Conservation (phyloP, 768 basidiomycete species). For the Suillus discolor region DNA sequence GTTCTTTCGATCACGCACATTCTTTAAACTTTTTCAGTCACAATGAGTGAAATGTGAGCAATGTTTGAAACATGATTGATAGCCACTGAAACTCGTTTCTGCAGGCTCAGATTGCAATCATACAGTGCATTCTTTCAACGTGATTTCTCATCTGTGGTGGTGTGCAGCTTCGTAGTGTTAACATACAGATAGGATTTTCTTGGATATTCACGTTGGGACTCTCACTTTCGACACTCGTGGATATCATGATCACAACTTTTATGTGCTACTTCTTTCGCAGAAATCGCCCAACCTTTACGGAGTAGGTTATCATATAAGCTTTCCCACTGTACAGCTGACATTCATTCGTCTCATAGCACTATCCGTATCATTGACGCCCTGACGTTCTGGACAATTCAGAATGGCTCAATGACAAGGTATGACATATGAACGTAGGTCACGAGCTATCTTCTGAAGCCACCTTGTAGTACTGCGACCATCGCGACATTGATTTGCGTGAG, state of each 20-base stretch:
- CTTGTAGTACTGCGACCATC: slow-evolving; percentile 18
- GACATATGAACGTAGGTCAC: background rate
- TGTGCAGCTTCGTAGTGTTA: background rate
- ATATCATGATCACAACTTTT: slow-evolving; percentile 45
- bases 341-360: slow-evolving; percentile 15
- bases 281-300: slow-evolving; percentile 39
- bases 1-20: background rate
- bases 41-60: slow-evolving; percentile 23
- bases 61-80: background rate
- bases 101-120: slow-evolving; percentile 16
- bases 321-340: background rate
- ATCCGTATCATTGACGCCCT: slow-evolving; percentile 24
- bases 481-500: slow-evolving; percentile 24
- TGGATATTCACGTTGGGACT: slow-evolving; percentile 49
- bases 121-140: slow-evolving; percentile 13
- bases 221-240: slow-evolving; percentile 45
- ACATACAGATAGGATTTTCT: background rate
- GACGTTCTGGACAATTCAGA: slow-evolving; percentile 25
- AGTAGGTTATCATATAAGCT: slow-evolving; percentile 25
- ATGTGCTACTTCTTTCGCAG: slow-evolving; percentile 44
- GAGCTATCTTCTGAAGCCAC: background rate
- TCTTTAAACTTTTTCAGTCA: slow-evolving; percentile 17
- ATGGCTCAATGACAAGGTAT: slow-evolving; percentile 26
- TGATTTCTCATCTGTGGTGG: slow-evolving; percentile 16
- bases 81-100: background rate